phyloP scores from a whole-genome alignment of 1,139 yeast genomes.

The Diutina rugosa region DNA sequence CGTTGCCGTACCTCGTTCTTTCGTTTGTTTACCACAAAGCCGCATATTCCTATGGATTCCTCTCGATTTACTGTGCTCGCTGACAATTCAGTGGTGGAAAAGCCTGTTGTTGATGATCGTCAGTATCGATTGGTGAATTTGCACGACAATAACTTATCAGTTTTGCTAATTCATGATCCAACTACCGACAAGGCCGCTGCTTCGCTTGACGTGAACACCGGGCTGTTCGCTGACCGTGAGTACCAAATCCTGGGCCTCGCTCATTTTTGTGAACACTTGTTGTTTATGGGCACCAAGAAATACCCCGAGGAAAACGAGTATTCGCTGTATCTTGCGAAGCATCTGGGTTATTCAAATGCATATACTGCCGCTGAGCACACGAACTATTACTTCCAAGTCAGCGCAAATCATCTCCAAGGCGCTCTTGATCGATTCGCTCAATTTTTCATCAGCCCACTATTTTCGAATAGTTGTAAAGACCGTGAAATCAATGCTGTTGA shows the following conservation, averaged over 20 bases:
- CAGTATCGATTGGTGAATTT: constrained; percentile 55
- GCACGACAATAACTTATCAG: constrained; percentile 51
- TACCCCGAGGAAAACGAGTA: constrained; percentile 90
- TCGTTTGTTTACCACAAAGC: neutral
- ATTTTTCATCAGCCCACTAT: constrained; percentile 78
- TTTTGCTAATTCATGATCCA: constrained; percentile 69
- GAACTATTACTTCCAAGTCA: constrained; percentile 79
- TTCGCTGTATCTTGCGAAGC: constrained; percentile 61
- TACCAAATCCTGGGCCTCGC: constrained; percentile 72
- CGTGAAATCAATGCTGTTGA: constrained; percentile 92
- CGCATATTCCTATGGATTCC: neutral
- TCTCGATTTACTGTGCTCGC: neutral
- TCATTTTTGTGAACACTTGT: constrained; percentile 89
- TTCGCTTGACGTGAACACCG: constrained; percentile 83
- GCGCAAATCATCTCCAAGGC: constrained; percentile 64
- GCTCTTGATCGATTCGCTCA: constrained; percentile 90
- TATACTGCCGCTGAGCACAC: constrained; percentile 85
- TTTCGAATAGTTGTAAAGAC: constrained; percentile 71
- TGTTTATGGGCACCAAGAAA: constrained; percentile 94
- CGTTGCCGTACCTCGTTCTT: neutral
- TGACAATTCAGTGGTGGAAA: constrained; percentile 18
- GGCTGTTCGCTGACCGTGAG: constrained; percentile 72
- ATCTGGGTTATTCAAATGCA: constrained; percentile 59
- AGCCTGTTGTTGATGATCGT: constrained; percentile 67
- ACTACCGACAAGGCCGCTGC: constrained; percentile 90